phyloP scores from a whole-genome alignment of 1,139 yeast species.

The Taphrina communis region DNA sequence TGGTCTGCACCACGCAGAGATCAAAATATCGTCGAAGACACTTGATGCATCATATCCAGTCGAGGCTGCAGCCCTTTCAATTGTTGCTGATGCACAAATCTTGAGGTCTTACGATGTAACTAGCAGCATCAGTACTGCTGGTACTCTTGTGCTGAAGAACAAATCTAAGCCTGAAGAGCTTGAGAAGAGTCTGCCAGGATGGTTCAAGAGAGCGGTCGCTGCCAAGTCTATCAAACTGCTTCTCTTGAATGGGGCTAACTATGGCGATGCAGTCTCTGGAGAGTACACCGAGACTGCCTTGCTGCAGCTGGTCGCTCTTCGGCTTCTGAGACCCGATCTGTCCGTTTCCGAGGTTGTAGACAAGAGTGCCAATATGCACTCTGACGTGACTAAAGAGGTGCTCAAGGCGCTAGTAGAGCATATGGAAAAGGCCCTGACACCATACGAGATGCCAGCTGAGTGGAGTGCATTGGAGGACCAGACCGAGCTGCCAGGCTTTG shows the following conservation, averaged over 20 bases:
- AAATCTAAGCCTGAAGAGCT: slow-evolving; percentile 56
- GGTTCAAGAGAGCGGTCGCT: slow-evolving; percentile 63
- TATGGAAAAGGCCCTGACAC: slow-evolving; percentile 49
- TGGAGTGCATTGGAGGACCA: slow-evolving; percentile 49
- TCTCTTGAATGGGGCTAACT: slow-evolving; percentile 43
- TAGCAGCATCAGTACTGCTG: slow-evolving; percentile 64
- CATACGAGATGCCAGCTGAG: slow-evolving; percentile 52
- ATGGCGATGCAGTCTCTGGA: slow-evolving; percentile 57
- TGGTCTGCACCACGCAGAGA: slow-evolving; percentile 80
- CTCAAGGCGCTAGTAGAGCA: slow-evolving; percentile 61
- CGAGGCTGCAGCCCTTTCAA: slow-evolving; percentile 66
- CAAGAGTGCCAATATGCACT: slow-evolving; percentile 80
- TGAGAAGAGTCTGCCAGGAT: slow-evolving; percentile 58
- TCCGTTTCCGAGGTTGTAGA: slow-evolving; percentile 70
- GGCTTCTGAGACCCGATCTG: slow-evolving; percentile 69
- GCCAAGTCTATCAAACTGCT: slow-evolving; percentile 56
- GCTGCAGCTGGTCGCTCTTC: slow-evolving; percentile 74
- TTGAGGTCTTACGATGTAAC: slow-evolving; percentile 66
- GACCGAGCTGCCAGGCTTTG: slow-evolving; percentile 54
- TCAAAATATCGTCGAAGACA: slow-evolving; percentile 53
- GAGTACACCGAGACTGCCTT: slow-evolving; percentile 75
- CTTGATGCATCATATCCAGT: slow-evolving; percentile 54
- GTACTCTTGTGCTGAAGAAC: slow-evolving; percentile 61
- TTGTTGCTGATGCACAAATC: slow-evolving; percentile 66
- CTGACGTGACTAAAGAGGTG: slow-evolving; percentile 80